A percentile compares a stretch with the other conserved stretches of the same genome.
Conservation (phyloP, 2,329 filamentous ascomycete genomes). For the Rosellinia necatrix region DNA sequence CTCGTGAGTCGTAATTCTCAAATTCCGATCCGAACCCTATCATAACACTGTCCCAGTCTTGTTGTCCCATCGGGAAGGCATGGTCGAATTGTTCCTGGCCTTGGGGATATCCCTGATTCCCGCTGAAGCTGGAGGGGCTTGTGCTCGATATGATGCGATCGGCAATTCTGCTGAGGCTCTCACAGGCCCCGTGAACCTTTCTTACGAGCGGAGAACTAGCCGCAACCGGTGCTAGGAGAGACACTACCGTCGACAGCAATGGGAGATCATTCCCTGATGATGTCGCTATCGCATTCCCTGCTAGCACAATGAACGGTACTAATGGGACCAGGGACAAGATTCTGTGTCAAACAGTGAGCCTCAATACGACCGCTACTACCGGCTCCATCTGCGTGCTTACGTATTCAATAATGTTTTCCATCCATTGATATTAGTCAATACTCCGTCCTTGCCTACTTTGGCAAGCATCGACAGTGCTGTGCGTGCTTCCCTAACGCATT, state of each 20-base stretch:
- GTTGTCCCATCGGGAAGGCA: conserved; percentile 35
- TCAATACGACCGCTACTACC: too few relatives aligned
- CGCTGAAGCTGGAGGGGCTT: conserved; percentile 3
- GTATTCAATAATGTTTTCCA: conserved; percentile 32
- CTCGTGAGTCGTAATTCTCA: conserved; percentile 32
- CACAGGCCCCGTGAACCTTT: conserved; percentile 36
- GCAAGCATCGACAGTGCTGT: conserved; percentile 29
- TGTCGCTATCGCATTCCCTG: conserved; percentile 37
- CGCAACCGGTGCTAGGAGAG: conserved; percentile 23
- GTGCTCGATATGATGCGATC: conserved; percentile 30
- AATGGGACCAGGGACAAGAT: conserved; percentile 34
- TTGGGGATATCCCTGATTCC: conserved; percentile 5
- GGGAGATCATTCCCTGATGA: conserved; percentile 30
- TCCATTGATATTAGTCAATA: conserved; percentile 3
- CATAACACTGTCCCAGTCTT: conserved; percentile 38
- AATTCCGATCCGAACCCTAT: conserved; percentile 34
- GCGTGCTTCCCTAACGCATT: conserved; percentile 35
- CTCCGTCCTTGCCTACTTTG: conserved; percentile 23
- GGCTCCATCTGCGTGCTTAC: conserved; percentile 19
- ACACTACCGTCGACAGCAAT: conserved; percentile 30
- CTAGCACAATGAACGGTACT: conserved; percentile 36
- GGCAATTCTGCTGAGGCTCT: conserved; percentile 32
- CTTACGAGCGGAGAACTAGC: conserved; percentile 20
- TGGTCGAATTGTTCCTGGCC: conserved; percentile 24
- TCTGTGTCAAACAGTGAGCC: conserved; percentile 20